Evolutionary conservation across 768 basidiomycete species (phyloP), one percentile per base, ranked within the genome.

Genomic region (Mycena venus): DNA sequence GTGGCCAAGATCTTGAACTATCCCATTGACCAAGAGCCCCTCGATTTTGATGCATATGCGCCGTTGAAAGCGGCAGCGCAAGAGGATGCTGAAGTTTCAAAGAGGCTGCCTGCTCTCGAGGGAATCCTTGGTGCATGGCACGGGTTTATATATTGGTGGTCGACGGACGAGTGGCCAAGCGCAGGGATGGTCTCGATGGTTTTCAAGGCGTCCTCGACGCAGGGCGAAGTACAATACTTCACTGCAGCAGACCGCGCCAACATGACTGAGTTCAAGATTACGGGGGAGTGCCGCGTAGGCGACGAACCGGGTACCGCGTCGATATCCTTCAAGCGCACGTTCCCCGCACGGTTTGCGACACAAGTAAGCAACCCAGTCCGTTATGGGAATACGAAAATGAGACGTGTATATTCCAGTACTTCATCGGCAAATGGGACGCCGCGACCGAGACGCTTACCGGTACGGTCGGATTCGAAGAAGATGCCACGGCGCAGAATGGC

Each of bases 41-140:
- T 74, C 21, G 76, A 77, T 25, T 72, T 71, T 19, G 69, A 38
- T 1, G 76, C 76, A 29, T 77, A 74, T 29, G 17, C n/a, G n/a
- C 34, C 7, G 15, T 42, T 47, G 44, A 42, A 15, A 44, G 36
- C n/a, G 44, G 17, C 27, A 3, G 32, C 11, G 14, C 10, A 29
- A 1, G 11, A 9, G 34, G 44, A 49, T 23, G 38, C 4, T 25
- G 69, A 34, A 55, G n/a, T 6, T 12, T n/a, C 72, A 31, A 25
- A 36, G 23, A 25, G 34, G 9, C 34, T 70, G 27, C 34, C 55
- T 14, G 47, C 51, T 9, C 17, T 56, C 49, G 27, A 55, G 25
- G 47, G 49, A 12, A 34, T 74, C 29, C 56, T 77, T 15, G 42
- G 31, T 29, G 38, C 42, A 12, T 77, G 76, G 76, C 67, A 74